A percentile compares a stretch with the other conserved stretches of the same genome.
phyloP scores from a whole-genome alignment of 1,284 basidiomycete genomes.

The Phaffia rhodozyma region DNA sequence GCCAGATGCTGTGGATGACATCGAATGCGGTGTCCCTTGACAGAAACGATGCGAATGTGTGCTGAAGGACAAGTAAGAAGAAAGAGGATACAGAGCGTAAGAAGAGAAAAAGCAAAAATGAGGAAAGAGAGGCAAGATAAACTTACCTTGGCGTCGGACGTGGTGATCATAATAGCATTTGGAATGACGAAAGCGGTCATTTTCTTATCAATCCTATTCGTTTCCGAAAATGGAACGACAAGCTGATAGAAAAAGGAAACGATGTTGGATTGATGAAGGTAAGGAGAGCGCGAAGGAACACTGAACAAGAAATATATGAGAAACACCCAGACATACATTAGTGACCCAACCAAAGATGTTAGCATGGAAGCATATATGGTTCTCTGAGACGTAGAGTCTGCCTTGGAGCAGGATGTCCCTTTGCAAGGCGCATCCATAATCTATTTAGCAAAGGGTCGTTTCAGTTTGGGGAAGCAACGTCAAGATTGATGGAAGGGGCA shows the following conservation, averaged over 20 bases:
- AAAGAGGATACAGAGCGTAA: background rate
- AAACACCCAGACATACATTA: constrained; percentile 48
- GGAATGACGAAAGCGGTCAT: constrained; percentile 99
- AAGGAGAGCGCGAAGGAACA: constrained; percentile 6
- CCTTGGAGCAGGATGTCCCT: constrained; percentile 96
- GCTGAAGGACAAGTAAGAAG: constrained; percentile 40
- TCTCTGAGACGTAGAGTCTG: constrained; percentile 91
- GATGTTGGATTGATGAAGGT: constrained; percentile 7
- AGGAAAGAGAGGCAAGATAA: no score
- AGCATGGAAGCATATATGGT: constrained; percentile 95
- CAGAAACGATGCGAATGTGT: constrained; percentile 92
- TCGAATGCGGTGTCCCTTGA: constrained; percentile 92
- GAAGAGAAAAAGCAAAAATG: background rate
- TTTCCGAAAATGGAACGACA: constrained; percentile 81
- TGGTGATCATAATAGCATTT: constrained; percentile 87
- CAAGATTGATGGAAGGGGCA: background rate
- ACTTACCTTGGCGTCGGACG: constrained; percentile 47
- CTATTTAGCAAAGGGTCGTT: constrained; percentile 37
- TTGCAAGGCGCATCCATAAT: constrained; percentile 93
- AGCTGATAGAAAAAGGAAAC: constrained; percentile 44
- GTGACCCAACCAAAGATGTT: constrained; percentile 99
- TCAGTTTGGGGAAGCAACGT: background rate
- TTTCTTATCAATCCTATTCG: constrained; percentile 82
- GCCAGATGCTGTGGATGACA: constrained; percentile 93
- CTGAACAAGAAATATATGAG: background rate